phyloP scores from a whole-genome alignment of 106 monocot genomes.

The Acorus gramineus region DNA sequence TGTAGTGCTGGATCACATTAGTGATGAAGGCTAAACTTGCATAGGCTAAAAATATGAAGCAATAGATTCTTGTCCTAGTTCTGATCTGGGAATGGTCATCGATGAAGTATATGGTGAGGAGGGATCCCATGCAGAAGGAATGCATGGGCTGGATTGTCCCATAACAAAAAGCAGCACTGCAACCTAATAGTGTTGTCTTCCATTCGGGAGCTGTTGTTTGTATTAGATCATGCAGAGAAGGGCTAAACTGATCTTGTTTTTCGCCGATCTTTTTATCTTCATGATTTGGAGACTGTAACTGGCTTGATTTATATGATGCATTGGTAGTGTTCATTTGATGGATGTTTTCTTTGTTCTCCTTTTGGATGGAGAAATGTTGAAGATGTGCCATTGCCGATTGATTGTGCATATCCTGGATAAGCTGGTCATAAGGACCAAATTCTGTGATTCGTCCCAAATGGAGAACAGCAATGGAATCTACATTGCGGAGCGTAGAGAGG shows the following conservation, averaged over 20 bases:
- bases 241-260: background rate
- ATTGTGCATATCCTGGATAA: background rate
- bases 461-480: slow-evolving; percentile 16
- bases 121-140: slow-evolving; percentile 8
- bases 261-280: no score
- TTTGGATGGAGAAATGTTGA: no score
- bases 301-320: no score
- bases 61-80: background rate
- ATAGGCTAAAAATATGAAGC: background rate
- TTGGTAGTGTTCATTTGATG: background rate
- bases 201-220: slow-evolving; percentile 21
- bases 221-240: slow-evolving; percentile 14
- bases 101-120: slow-evolving; percentile 13
- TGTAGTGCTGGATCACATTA: slow-evolving; percentile 16
- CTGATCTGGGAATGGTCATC: slow-evolving; percentile 7
- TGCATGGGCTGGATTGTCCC: slow-evolving; percentile 6
- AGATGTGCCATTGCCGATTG: no score
- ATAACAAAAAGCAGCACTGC: slow-evolving; percentile 6
- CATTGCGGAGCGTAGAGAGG: slow-evolving; percentile 15
- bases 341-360: background rate
- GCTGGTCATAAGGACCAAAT: slow-evolving; percentile 12
- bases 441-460: slow-evolving; percentile 13
- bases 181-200: slow-evolving; percentile 10
- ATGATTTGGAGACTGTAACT: no score
- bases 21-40: background rate